Evolutionary conservation across 2,329 filamentous ascomycete species (phyloP), one percentile per base, ranked within the genome.

Genomic region (Claviceps pusilla): DNA sequence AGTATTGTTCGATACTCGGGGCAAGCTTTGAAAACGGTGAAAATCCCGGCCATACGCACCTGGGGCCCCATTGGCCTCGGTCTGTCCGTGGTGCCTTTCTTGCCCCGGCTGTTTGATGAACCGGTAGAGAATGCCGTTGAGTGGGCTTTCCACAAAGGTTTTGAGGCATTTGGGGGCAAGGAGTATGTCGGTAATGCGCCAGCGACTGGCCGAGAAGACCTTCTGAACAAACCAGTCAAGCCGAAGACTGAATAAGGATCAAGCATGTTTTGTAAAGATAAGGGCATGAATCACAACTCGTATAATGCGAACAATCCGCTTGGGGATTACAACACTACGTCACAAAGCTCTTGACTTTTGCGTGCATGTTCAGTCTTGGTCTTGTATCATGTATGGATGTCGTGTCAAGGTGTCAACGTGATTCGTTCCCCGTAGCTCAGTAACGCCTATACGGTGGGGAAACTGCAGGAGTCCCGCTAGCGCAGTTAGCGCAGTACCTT

Each of bases 121-220:
- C 91, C 93, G 0, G 89, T 98, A 7, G 93, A 97, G 71, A 79
- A 89, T 58, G 89, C 87, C 0, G 88, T 95, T 0, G 90, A 97
- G 65, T 96, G 85, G 85, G 68, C 78, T 3, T 97, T 97, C 72
- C 87, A 95, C 63, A 87, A 83, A 62, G 86, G 78, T 0, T 93
- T 96, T 65, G 78, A 83, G 64, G 66, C 78, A 1, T 78, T 89
- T 55, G 89, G 87, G 3, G 90, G 81, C 1, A 69, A 75, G 41
- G 60, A 68, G 1, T 77, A 73, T 33, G 79, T 84, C 3, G 80
- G 79, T 11, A 64, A 77, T 54, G 66, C 78, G 19, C 79, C 79
- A 1, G 57, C 68, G 7, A 80, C 71, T 3, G 81, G 81, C 28
- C 71, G 70, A n/a, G 70, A 72, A 51, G 62, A 70, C n/a, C 53